Base-by-base conservation (phyloP, 73 alveolate genomes). In the Paramecium sexaurelia region DNA sequence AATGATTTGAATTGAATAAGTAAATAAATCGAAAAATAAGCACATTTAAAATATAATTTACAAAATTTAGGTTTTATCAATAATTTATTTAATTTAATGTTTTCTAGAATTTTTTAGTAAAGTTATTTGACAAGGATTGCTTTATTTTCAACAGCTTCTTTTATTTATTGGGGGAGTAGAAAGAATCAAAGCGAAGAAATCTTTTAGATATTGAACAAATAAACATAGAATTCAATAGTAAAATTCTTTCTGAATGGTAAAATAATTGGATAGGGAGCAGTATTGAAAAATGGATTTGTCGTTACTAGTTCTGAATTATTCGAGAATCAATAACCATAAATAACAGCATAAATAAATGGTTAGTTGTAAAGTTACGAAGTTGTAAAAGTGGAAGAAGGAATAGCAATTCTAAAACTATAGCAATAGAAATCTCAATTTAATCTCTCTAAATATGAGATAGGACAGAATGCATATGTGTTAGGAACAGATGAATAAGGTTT, bases 241-340 rank as follows among this genome's bases (percentile, higher is more conserved):
- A 35, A 71, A 71, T 71, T 71, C 36, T 37, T 35, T 71, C 24
- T 33, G 0, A 71, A 71, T 71, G 86, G 56, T 5, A 71, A 61
- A 71, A 37, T 71, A 7, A 29, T 71, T n/a, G 86, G 86, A 32
- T 71, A 71, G 10, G 86, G 86, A 33, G 86, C 86, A 35, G 55
- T 71, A 3, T 10, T 71, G 11, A 71, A 71, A 71, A 71, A 71
- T 71, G 86, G 86, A 33, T 71, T 35, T 71, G 43, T 71, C 11
- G 56, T 71, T 71, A 71, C 86, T 29, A 71, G 56, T 71, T 40
- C 61, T 27, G 86, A 71, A 20, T 20, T 71, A 71, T 71, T 71
- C 15, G 37, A 71, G 35, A 27, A 71, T 27, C 35, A 33, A 9
- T 71, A 71, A 71, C 29, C 61, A 19, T 29, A 36, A 71, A 71